These are phyloP conservation scores for Fusarium nelsonii DNA, from an alignment of 2,329 filamentous ascomycete species.

Conservation along the genomic window DNA sequence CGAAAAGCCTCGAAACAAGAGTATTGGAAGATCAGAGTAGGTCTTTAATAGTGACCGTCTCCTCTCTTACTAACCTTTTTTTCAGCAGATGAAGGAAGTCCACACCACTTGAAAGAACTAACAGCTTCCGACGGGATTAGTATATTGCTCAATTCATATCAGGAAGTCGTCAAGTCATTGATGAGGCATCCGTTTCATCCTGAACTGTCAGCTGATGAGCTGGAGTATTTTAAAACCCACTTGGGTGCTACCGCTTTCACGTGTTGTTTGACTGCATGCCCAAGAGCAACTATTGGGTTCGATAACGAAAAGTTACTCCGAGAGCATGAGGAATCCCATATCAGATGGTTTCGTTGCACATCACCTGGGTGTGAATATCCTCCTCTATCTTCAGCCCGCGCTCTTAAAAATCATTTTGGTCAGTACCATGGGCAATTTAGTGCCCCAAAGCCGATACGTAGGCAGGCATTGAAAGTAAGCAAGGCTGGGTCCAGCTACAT, in stretches of 20 bases:
- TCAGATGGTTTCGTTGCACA: conserved; percentile 10
- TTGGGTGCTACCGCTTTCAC: conserved; percentile 18
- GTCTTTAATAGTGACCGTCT: background rate
- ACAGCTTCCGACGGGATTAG: background rate
- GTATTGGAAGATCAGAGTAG: background rate
- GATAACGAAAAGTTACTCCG: background rate
- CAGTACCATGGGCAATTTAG: too few species aligned
- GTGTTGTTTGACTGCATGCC: conserved; percentile 8
- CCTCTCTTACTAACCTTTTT: background rate
- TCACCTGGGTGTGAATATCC: background rate
- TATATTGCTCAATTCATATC: conserved; percentile 9
- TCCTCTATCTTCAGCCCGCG: background rate
- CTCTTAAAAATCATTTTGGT: too few species aligned
- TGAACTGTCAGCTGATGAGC: background rate
- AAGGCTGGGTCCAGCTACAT: too few species aligned
- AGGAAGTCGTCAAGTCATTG: conserved; percentile 2
- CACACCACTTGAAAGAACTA: fast-evolving
- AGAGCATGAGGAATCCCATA: conserved; percentile 13
- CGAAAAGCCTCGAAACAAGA: conserved; percentile 3
- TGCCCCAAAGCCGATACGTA: too few species aligned
- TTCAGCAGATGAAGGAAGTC: background rate
- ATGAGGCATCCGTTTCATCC: background rate
- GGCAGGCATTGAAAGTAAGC: too few species aligned
- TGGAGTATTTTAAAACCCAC: conserved; percentile 17
- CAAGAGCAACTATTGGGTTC: conserved; percentile 14